Evolutionary conservation across 495 filamentous ascomycete genomes (phyloP).

Genomic region (Trichoderma erinaceum): DNA sequence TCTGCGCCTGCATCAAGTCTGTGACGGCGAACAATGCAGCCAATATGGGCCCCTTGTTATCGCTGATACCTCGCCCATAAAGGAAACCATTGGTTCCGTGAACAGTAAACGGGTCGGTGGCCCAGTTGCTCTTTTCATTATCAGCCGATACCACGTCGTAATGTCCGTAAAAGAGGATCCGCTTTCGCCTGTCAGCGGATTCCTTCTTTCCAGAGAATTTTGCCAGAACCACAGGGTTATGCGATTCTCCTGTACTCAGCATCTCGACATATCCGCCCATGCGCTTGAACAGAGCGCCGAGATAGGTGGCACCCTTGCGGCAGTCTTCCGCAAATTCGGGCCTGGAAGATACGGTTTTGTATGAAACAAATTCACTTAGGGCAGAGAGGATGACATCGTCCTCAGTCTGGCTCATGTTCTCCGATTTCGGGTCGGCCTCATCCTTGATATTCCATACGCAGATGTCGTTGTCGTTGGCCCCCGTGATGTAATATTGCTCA

Average conservation of each 20-base stretch:
- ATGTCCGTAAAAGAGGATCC: slow-evolving; percentile 93
- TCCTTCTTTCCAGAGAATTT: slow-evolving; percentile 68
- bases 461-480: slow-evolving; percentile 87
- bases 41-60: slow-evolving; percentile 94
- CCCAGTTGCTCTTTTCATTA: slow-evolving; percentile 71
- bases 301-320: slow-evolving; percentile 82
- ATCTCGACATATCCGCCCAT: slow-evolving; percentile 85
- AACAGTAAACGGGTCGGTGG: slow-evolving; percentile 77
- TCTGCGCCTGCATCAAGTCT: slow-evolving; percentile 71
- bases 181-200: slow-evolving; percentile 57
- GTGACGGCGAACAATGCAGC: slow-evolving; percentile 90
- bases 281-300: slow-evolving; percentile 81
- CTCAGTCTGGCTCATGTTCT: slow-evolving; percentile 29
- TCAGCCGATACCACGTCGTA: slow-evolving; percentile 98
- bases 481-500: slow-evolving; percentile 77
- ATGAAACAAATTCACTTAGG: slow-evolving; percentile 78
- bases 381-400: slow-evolving; percentile 77
- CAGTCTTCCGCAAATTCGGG: slow-evolving; percentile 82
- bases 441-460: slow-evolving; percentile 81
- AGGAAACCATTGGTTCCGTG: slow-evolving; percentile 84
- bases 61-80: slow-evolving; percentile 92
- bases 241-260: slow-evolving; percentile 61
- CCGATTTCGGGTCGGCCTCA: slow-evolving; percentile 27
- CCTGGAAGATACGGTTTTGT: slow-evolving; percentile 81
- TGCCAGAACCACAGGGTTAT: slow-evolving; percentile 86